These are phyloP conservation scores for Phytophthora pistaciae DNA, from an alignment of 352 stramenopile species.

Conservation along the genomic window DNA sequence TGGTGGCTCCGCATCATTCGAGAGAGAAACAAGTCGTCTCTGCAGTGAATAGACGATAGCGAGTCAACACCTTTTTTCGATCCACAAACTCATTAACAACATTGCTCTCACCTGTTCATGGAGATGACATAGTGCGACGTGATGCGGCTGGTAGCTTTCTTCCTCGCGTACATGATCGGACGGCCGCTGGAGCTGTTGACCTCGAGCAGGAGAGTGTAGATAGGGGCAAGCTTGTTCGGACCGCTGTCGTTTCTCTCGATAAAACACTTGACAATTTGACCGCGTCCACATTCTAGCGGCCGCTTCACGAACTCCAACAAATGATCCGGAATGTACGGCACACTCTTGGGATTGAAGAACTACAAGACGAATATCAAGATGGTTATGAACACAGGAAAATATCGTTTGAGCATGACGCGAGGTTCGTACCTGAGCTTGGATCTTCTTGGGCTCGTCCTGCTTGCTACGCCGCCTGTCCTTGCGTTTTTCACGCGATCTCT, in stretches of 20 bases:
- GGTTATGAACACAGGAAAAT: not conserved
- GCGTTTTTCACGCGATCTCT: slow-evolving; percentile 59
- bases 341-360: slow-evolving; percentile 88
- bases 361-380: slow-evolving; percentile 12
- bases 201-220: slow-evolving; percentile 87
- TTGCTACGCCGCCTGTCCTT: slow-evolving; percentile 67
- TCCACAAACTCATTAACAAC: not conserved
- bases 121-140: slow-evolving; percentile 91
- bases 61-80: not conserved
- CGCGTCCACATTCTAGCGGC: slow-evolving; percentile 79
- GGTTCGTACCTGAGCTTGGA: slow-evolving; percentile 57
- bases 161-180: slow-evolving; percentile 85
- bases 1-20: slow-evolving; percentile 86
- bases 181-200: slow-evolving; percentile 88
- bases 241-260: slow-evolving; percentile 87
- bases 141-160: slow-evolving; percentile 78
- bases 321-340: slow-evolving; percentile 85
- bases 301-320: slow-evolving; percentile 85
- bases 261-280: slow-evolving; percentile 89
- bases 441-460: slow-evolving; percentile 75
- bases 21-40: slow-evolving; percentile 83
- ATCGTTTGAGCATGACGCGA: not conserved
- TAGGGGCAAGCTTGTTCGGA: slow-evolving; percentile 80
- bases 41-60: slow-evolving; percentile 15
- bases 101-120: slow-evolving; percentile 64